Evolutionary conservation across 345 rosid species (phyloP).

Genomic region (Salix udensis): DNA sequence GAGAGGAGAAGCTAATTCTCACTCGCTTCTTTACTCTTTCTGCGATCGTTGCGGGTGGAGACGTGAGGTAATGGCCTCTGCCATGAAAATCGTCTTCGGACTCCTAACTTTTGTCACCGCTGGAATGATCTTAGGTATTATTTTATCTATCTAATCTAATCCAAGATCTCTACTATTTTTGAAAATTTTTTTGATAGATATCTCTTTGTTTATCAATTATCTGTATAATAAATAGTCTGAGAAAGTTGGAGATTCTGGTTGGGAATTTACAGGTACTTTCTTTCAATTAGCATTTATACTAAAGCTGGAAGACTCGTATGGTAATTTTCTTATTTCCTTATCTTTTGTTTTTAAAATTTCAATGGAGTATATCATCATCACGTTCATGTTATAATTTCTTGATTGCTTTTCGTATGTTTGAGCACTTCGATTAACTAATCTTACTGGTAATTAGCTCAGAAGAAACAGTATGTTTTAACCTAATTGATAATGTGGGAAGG

Average conservation of each 20-base stretch:
- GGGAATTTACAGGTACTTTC: conserved; percentile 64
- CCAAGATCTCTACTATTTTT: not conserved
- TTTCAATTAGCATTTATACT: conserved; percentile 75
- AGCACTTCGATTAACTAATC: too few species aligned
- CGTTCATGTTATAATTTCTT: too few species aligned
- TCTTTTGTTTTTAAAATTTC: not conserved
- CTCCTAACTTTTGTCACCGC: conserved; percentile 78
- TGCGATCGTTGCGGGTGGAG: not conserved
- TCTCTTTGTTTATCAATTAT: not conserved
- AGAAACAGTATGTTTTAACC: too few species aligned
- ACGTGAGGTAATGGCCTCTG: conserved; percentile 46
- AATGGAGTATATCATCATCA: not conserved
- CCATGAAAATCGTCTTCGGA: conserved; percentile 72
- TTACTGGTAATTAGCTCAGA: too few species aligned
- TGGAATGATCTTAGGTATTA: conserved; percentile 85
- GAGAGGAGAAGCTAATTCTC: not conserved
- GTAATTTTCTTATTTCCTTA: conserved; percentile 29
- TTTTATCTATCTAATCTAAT: not conserved
- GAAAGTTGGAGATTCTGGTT: not conserved
- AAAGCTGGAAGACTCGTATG: conserved; percentile 68
- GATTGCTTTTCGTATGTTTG: too few species aligned
- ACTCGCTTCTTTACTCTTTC: not conserved
- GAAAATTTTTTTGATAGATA: not conserved
- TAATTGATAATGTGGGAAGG: not conserved
- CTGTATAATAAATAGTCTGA: not conserved